phyloP scores from a whole-genome alignment of 2,329 filamentous ascomycete species.

The Chaetomiaceae sp. region DNA sequence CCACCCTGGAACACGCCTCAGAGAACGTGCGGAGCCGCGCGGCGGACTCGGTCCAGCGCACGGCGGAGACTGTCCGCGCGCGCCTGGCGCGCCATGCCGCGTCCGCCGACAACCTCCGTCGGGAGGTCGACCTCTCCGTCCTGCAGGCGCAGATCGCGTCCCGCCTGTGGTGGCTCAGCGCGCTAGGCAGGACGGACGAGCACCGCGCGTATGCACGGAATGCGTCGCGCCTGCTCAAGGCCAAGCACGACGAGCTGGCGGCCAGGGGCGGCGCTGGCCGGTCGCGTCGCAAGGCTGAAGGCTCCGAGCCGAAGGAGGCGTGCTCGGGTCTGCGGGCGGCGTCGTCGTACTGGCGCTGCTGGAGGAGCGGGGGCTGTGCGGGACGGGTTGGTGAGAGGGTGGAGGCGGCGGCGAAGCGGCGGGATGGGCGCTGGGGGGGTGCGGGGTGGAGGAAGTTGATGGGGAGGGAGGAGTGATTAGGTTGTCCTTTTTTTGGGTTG shows the following conservation, averaged over 20 bases:
- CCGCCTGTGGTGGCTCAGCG: conserved; percentile 51
- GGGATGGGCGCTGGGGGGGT: conserved; percentile 2
- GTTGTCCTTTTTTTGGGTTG: background rate
- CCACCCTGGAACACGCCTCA: conserved; percentile 27
- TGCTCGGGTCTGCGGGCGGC: conserved; percentile 5
- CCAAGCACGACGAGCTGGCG: conserved; percentile 16
- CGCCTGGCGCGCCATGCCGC: conserved; percentile 30
- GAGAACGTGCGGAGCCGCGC: conserved; percentile 23
- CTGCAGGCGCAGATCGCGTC: conserved; percentile 50
- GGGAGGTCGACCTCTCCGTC: conserved; percentile 40
- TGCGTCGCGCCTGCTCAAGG: conserved; percentile 36
- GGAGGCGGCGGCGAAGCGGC: background rate
- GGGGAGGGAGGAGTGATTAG: conserved; percentile 10
- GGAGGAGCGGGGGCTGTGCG: background rate
- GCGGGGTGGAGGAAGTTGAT: conserved; percentile 20
- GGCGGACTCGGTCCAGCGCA: conserved; percentile 21
- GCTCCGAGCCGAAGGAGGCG: conserved; percentile 1
- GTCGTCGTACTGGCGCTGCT: background rate
- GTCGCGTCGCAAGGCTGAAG: background rate
- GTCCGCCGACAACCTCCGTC: conserved; percentile 32
- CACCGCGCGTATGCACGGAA: conserved; percentile 40
- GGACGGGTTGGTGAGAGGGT: background rate
- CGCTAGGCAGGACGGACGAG: conserved; percentile 44
- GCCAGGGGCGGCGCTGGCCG: background rate
- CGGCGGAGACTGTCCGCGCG: conserved; percentile 29